Evolutionary conservation across 2,329 filamentous ascomycete genomes (phyloP), one percentile per base, ranked within the genome.

Genomic region (Phaeosphaeriaceae sp.): DNA sequence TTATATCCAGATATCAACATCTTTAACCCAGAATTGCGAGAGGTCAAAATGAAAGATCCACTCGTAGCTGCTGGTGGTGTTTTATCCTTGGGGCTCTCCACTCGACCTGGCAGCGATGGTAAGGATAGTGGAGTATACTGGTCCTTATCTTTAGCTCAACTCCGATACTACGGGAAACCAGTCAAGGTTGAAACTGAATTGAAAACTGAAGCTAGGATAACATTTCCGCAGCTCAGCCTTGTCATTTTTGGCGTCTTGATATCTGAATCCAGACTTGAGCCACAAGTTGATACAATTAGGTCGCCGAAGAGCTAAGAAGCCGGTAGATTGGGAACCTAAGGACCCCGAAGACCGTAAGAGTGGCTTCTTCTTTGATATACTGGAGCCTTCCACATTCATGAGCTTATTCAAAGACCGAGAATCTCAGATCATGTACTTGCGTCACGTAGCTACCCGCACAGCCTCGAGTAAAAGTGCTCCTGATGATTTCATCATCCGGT

Each of bases 121-220:
- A 30, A 41, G 21, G 18, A 13, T 6, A 11, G 23, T 23, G 44
- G 52, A n/a, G 29, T 52, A 6, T 42, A 44, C 23, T 52, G 52
- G 48, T 52, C 48, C 7, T 26, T 55, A 13, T 46, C 52, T 9
- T 40, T 55, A 8, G 35, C 39, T 2, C 44, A 52, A 18, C 28
- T 55, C 5, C 41, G 45, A 17, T 29, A 42, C 41, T 55, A 55
- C 29, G 52, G 52, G 12, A 23, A 29, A 5, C 33, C 44, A 6
- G 38, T 52, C 4, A 34, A 35, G 16, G 21, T 16, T 2, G 13
- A 45, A 7, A 21, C 6, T 15, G 26, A 23, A 3, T 32, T 42
- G 11, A 16, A 17, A 8, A 32, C 3, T 17, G 5, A 11, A 17
- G 15, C 41, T 12, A 18, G 30, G 15, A 35, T 44, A 12, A 34